Conservation (phyloP, 768 basidiomycete genomes). For the Phylloporus arenicola region DNA sequence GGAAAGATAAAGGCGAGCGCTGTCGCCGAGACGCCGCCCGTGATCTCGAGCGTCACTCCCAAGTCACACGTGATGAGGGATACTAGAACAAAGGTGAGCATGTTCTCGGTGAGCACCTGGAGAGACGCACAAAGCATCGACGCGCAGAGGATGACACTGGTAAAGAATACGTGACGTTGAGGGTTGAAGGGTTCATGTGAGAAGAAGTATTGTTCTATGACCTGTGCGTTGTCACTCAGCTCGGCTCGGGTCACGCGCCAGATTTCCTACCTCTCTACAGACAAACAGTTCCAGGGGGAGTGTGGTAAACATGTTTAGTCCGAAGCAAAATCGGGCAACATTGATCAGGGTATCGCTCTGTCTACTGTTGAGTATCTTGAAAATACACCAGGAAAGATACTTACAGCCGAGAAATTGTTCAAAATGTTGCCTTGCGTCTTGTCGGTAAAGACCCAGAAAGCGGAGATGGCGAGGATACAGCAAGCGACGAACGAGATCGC, state of each 20-base stretch:
- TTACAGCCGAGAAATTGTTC: conserved; percentile 84
- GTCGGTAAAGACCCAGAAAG: conserved; percentile 84
- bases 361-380: conserved; percentile 3
- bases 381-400: conserved; percentile 9
- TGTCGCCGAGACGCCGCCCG: conserved; percentile 92
- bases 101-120: neutral
- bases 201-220: conserved; percentile 95
- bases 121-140: conserved; percentile 71
- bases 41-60: conserved; percentile 97
- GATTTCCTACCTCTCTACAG: conserved; percentile 73
- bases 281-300: conserved; percentile 95
- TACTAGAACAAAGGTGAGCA: conserved; percentile 43
- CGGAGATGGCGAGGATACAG: conserved; percentile 75
- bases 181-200: conserved; percentile 76
- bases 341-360: conserved; percentile 88
- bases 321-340: conserved; percentile 89
- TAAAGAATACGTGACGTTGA: conserved; percentile 87
- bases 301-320: conserved; percentile 97
- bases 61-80: conserved; percentile 92
- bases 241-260: neutral
- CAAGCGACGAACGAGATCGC: conserved; percentile 81
- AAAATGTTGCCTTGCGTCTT: conserved; percentile 93
- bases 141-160: conserved; percentile 72
- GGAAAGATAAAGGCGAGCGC: conserved; percentile 92
- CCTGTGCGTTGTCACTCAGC: conserved; percentile 39